Evolutionary conservation across 768 basidiomycete genomes (phyloP).

Genomic region (Tulasnella sp.): DNA sequence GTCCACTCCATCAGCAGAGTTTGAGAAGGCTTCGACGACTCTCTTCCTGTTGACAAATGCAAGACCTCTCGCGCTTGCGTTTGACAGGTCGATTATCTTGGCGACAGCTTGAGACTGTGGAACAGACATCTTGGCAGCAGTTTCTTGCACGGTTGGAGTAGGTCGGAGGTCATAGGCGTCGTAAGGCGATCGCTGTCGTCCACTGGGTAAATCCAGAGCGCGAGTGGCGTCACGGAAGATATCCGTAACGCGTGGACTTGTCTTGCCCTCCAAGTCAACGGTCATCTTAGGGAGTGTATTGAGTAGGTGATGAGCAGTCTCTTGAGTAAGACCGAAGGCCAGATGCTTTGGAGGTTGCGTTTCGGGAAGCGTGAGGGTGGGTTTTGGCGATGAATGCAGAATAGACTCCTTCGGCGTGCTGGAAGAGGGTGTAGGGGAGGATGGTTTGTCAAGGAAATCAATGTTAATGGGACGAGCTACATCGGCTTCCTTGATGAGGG

Average conservation of each 20-base stretch:
- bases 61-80: conserved; percentile 78
- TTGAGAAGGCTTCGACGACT: conserved; percentile 69
- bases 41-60: conserved; percentile 74
- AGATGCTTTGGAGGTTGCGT: conserved; percentile 3
- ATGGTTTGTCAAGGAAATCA: background rate
- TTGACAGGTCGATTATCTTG: conserved; percentile 65
- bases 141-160: background rate
- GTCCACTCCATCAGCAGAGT: conserved; percentile 23
- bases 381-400: background rate
- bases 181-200: background rate
- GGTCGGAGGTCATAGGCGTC: background rate
- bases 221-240: background rate
- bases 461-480: background rate
- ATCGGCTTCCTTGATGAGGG: conserved; percentile 1
- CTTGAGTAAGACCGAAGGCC: background rate
- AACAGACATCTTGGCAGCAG: background rate
- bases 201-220: too few species aligned
- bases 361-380: background rate
- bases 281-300: background rate
- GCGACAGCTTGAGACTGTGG: conserved; percentile 35
- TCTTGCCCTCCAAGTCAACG: background rate
- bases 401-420: background rate
- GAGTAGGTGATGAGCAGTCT: background rate
- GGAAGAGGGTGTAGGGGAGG: background rate
- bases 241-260: background rate